Percentiles rank a stretch among this genome's conserved stretches.
phyloP scores from a whole-genome alignment of 1,139 yeast genomes.

The Nakaseomyces sp. region DNA sequence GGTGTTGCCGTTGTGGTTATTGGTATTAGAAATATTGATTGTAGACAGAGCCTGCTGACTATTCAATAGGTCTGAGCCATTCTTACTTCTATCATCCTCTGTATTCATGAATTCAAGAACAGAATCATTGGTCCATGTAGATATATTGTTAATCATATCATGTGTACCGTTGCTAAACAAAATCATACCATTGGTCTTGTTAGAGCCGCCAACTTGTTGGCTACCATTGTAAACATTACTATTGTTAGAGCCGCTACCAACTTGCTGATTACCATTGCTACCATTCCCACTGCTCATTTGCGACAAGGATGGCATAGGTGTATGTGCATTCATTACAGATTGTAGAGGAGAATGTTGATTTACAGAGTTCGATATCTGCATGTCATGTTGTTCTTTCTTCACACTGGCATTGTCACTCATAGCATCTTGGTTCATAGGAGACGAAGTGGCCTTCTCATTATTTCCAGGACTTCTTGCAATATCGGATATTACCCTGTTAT shows the following conservation, averaged over 20 bases:
- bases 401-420: neutral
- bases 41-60: conserved; percentile 4
- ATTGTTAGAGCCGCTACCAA: neutral
- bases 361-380: neutral
- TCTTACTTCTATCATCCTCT: neutral
- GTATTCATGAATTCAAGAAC: conserved; percentile 18
- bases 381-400: neutral
- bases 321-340: neutral
- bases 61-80: conserved; percentile 6
- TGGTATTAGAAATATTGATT: conserved; percentile 1
- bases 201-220: neutral
- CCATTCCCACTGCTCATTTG: conserved; percentile 1
- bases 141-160: conserved; percentile 53
- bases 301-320: neutral
- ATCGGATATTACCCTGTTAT: neutral
- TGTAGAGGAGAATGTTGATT: conserved; percentile 2
- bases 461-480: neutral
- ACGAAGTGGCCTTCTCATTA: neutral
- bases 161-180: conserved; percentile 45
- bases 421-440: neutral
- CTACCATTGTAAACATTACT: neutral
- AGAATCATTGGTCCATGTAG: conserved; percentile 43
- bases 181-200: conserved; percentile 12
- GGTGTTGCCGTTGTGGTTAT: no score
- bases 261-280: neutral